Conservation (phyloP, 2,329 filamentous ascomycete species). For the Chrysoporthe cubensis region DNA sequence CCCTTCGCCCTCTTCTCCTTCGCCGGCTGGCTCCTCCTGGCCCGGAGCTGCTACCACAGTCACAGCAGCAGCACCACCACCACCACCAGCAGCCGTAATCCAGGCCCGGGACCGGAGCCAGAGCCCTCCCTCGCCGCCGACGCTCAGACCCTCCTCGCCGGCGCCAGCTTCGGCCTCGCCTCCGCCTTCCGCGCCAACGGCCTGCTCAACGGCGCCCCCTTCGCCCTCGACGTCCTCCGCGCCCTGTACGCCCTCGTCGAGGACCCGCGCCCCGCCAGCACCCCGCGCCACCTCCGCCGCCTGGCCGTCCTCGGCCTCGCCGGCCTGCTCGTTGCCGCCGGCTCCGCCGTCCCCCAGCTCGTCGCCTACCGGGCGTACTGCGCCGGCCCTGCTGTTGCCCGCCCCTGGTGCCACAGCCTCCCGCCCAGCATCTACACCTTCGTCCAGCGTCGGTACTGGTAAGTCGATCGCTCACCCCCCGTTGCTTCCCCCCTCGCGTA, state of each 20-base stretch:
- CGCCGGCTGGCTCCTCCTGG: slow-evolving; percentile 71
- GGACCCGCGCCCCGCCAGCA: slow-evolving; percentile 43
- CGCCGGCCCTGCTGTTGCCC: slow-evolving; percentile 37
- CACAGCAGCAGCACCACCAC: no score
- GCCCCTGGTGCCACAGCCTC: slow-evolving; percentile 75
- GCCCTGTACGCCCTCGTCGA: slow-evolving; percentile 40
- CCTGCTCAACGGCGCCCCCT: slow-evolving; percentile 77
- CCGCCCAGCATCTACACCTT: slow-evolving; percentile 89
- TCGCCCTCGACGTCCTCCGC: slow-evolving; percentile 64
- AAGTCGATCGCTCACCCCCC: slow-evolving; percentile 39
- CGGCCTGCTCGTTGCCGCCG: slow-evolving; percentile 69
- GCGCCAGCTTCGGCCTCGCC: slow-evolving; percentile 71
- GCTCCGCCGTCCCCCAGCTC: slow-evolving; percentile 73
- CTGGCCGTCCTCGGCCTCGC: slow-evolving; percentile 65
- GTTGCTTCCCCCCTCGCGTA: background rate
- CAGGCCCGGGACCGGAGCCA: slow-evolving; percentile 30
- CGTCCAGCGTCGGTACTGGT: slow-evolving; percentile 93
- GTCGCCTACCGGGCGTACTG: slow-evolving; percentile 78
- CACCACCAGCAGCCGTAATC: no score
- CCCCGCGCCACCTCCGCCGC: slow-evolving; percentile 50
- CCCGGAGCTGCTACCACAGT: slow-evolving; percentile 46
- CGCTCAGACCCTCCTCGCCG: slow-evolving; percentile 62
- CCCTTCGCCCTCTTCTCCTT: slow-evolving; percentile 80
- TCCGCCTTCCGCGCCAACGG: slow-evolving; percentile 84
- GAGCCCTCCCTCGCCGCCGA: slow-evolving; percentile 44